A percentile compares a stretch with the other conserved stretches of the same genome.
Evolutionary conservation across 164 flowering plant genomes (phyloP).

Genomic region (Saururus chinensis): DNA sequence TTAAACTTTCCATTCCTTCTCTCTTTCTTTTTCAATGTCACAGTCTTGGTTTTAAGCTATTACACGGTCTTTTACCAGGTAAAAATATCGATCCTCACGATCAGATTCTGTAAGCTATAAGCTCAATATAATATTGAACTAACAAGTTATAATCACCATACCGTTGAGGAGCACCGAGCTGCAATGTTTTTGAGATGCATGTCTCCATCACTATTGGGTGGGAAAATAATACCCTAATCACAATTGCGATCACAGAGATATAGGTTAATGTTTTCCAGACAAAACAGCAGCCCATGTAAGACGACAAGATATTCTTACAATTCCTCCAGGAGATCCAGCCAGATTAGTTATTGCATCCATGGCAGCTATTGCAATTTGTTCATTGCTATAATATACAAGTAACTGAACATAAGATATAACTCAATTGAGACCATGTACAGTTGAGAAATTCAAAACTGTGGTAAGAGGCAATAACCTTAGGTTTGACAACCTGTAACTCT

Average conservation of each 20-base stretch:
- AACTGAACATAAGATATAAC: conserved; percentile 1
- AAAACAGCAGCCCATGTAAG: background rate
- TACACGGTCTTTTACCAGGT: too few relatives aligned
- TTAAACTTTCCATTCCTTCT: too few relatives aligned
- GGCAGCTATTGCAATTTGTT: conserved; percentile 59
- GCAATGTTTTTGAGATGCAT: conserved; percentile 53
- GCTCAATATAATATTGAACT: background rate
- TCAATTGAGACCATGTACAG: too few relatives aligned
- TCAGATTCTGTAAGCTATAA: background rate
- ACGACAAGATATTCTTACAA: conserved; percentile 31
- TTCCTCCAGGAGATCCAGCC: conserved; percentile 49
- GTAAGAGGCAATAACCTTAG: too few relatives aligned
- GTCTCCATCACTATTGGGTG: conserved; percentile 30
- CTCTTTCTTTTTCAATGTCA: too few relatives aligned
- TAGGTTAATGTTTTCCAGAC: background rate
- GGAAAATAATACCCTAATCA: conserved; percentile 58
- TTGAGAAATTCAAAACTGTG: too few relatives aligned
- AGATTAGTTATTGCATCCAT: conserved; percentile 59
- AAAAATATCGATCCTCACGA: background rate
- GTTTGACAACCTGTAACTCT: too few relatives aligned
- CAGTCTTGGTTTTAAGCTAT: too few relatives aligned
- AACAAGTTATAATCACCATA: conserved; percentile 16
- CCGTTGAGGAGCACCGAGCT: conserved; percentile 64
- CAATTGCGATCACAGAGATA: conserved; percentile 2
- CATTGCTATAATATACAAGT: conserved; percentile 39